Evolutionary conservation across 2,329 filamentous ascomycete species (phyloP), one percentile per base, ranked within the genome.

Genomic region (Aspergillus phoenicis): DNA sequence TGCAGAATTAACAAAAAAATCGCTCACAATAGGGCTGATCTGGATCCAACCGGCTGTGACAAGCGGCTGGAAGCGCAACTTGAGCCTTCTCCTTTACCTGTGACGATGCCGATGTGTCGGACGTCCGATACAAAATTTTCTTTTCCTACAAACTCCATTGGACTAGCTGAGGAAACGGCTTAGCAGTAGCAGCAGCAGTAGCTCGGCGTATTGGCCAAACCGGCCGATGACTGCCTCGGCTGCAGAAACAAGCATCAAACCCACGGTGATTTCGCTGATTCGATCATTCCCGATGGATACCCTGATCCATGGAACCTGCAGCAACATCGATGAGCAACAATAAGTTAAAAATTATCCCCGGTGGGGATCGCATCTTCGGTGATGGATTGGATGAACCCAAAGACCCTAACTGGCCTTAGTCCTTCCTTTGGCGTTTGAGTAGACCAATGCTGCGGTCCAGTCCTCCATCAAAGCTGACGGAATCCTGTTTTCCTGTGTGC

Each of bases 21-120:
- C 47, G 47, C 47, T 51, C 47, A 45, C 41, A 51, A 51, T 51
- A 51, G 47, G 47, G 47, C 47, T 51, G 47, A 51, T 51, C 47
- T 51, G 28, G 47, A 51, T 33, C 47, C 47, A 28, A n/a, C 47
- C 47, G 45, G 24, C 22, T 4, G 45, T 30, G 45, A 49, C 45
- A 49, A 49, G 45, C 47, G 26, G 47, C 26, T 33, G 47, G 26
- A 30, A 51, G 47, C 26, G 47, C 26, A 51, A 51, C 47, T 28
- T 10, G 13, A 45, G 17, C 15, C 17, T 43, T 20, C 39, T 43
- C 17, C 10, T 43, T 8, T 43, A 24, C 11, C 45, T 26, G 17
- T 51, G 47, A 49, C 24, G 47, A 51, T 30, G 26, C 41, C 41
- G 41, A 10, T 13, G 20, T 24, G 11, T 45, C 41, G 41, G 41